These are phyloP conservation scores for Boletus smithii DNA, from an alignment of 1,284 basidiomycete species.

Conservation along the genomic window DNA sequence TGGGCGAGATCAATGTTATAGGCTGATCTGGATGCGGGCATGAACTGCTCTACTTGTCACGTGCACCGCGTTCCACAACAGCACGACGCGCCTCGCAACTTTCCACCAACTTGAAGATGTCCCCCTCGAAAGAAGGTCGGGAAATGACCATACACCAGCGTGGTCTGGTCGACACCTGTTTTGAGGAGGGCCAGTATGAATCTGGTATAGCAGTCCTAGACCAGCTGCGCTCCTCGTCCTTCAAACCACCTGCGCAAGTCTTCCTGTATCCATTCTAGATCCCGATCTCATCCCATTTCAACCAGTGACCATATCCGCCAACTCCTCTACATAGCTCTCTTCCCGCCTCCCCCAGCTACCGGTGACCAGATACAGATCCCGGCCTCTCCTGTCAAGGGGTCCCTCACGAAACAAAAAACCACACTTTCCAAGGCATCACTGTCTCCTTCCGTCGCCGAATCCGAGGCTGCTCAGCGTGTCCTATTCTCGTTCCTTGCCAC, in stretches of 20 bases:
- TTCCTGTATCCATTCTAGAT: slow-evolving; percentile 9
- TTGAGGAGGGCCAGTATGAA: slow-evolving; percentile 72
- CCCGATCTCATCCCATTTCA: slow-evolving; percentile 11
- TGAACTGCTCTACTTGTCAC: slow-evolving; percentile 21
- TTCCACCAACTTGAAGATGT: slow-evolving; percentile 14
- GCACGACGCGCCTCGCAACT: slow-evolving; percentile 14
- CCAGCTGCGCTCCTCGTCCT: slow-evolving; percentile 53
- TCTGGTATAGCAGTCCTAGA: slow-evolving; percentile 57
- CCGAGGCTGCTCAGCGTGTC: slow-evolving; percentile 50
- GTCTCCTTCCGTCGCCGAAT: slow-evolving; percentile 44
- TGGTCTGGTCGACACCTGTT: slow-evolving; percentile 60
- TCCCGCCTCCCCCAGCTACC: slow-evolving; percentile 42
- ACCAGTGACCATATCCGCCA: slow-evolving; percentile 59
- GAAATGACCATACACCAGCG: slow-evolving; percentile 57
- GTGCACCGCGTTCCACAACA: slow-evolving; percentile 22
- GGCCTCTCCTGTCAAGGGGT: slow-evolving; percentile 39
- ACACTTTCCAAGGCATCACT: slow-evolving; percentile 34
- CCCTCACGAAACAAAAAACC: slow-evolving; percentile 30
- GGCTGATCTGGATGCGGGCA: too few species aligned
- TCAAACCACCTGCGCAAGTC: slow-evolving; percentile 54
- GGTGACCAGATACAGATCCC: slow-evolving; percentile 42
- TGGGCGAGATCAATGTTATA: too few species aligned
- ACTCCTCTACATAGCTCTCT: slow-evolving; percentile 64
- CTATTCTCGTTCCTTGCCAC: slow-evolving; percentile 54
- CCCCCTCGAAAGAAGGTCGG: slow-evolving; percentile 33